Evolutionary conservation across 176 grass and related monocot species (phyloP).

Genomic region (Saccharum spontaneum): DNA sequence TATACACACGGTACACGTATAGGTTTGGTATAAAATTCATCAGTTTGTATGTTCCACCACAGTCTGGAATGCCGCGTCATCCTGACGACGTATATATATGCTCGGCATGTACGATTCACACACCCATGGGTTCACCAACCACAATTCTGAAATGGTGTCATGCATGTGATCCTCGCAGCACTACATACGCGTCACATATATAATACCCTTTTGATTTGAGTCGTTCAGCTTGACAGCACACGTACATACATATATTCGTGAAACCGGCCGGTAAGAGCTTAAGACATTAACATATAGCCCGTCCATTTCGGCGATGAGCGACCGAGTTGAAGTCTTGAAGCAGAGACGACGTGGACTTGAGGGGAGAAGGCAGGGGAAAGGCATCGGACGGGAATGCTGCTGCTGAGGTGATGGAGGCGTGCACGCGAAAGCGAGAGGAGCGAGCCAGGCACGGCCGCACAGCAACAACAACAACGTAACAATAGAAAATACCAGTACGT

Average conservation of each 20-base stretch:
- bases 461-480: too few relatives aligned
- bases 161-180: neutral
- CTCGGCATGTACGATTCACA: too few relatives aligned
- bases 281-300: neutral
- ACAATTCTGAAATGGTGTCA: too few relatives aligned
- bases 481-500: too few relatives aligned
- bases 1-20: too few relatives aligned
- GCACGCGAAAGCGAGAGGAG: constrained; percentile 41
- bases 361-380: too few relatives aligned
- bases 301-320: neutral
- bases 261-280: neutral
- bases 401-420: neutral
- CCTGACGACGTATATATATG: too few relatives aligned
- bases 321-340: neutral
- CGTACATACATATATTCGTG: neutral
- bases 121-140: too few relatives aligned
- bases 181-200: neutral
- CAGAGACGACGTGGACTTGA: too few relatives aligned
- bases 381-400: neutral
- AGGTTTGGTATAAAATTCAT: too few relatives aligned
- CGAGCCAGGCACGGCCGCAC: neutral
- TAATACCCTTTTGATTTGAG: neutral
- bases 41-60: too few relatives aligned
- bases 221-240: neutral
- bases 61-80: too few relatives aligned